Conservation (phyloP, 1,284 basidiomycete genomes). For the Cystobasidium pallidum region DNA sequence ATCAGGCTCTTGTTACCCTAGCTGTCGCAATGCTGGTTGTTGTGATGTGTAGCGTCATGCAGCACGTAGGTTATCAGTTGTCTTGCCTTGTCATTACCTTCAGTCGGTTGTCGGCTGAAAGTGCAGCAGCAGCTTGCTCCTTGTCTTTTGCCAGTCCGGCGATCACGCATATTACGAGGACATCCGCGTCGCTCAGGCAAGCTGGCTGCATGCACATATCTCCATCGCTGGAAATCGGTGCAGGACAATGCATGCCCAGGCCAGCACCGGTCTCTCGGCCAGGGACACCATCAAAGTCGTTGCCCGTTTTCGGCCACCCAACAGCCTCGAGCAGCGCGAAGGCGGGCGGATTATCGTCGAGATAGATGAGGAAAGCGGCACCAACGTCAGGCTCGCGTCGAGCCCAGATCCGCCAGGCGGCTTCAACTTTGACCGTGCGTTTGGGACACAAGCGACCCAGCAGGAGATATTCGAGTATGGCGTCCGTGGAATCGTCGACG, state of each 20-base stretch:
- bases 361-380: constrained; percentile 76
- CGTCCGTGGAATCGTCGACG: constrained; percentile 74
- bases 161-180: too few species aligned
- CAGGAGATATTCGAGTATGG: constrained; percentile 98
- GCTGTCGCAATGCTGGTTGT: too few species aligned
- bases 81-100: too few species aligned
- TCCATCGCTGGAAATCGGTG: background rate
- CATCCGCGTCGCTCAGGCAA: too few species aligned
- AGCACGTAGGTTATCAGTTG: too few species aligned
- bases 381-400: constrained; percentile 72
- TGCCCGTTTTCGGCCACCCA: constrained; percentile 83
- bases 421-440: constrained; percentile 96
- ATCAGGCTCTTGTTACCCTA: too few species aligned
- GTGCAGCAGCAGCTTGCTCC: background rate
- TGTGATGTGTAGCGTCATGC: too few species aligned
- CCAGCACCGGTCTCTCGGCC: background rate
- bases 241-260: background rate
- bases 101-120: too few species aligned
- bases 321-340: constrained; percentile 86
- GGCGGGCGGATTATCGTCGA: constrained; percentile 86
- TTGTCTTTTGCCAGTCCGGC: background rate
- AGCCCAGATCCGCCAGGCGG: constrained; percentile 60
- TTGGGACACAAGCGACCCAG: constrained; percentile 89
- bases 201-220: background rate
- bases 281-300: constrained; percentile 72